Evolutionary conservation across 306 rosid species (phyloP), one percentile per base, ranked within the genome.

Genomic region (Rosa multiflora): DNA sequence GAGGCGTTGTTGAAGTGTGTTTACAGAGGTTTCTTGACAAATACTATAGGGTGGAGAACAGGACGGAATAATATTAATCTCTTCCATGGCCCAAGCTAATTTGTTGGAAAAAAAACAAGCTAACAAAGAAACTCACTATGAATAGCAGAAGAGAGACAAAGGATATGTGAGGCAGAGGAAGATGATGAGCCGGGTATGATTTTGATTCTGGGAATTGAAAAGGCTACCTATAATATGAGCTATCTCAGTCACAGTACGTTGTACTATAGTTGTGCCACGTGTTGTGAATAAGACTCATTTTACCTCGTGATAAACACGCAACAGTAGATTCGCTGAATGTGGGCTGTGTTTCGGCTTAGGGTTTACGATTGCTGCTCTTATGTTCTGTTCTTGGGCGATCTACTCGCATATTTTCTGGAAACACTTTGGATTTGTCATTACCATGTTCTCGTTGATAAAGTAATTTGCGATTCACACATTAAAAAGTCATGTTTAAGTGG

Each of bases 1-100:
- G 71, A 84, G 90, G 2, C 76, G 85, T 29, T 87, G 83, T 67
- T 79, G 86, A 59, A 80, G 55, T 6, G 81, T 32, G 74, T 63
- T 8, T 40, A 85, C 35, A 4, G 83, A 72, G 66, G 48, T 43
- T 23, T 83, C 81, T 11, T 72, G 56, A 52, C 59, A 47, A 35
- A 52, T 63, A 53, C 55, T 47, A 7, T 6, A 64, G 4, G 83
- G 79, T 0, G 84, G 61, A 51, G 72, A 53, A 72, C 72, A 86
- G 20, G 72, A 63, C 5, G 76, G 46, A n/a, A 70, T n/a, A 21
- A 49, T 17, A 15, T 39, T 67, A 18, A 20, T 48, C 10, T 67
- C 69, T 18, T 66, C 61, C 70, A 73, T 80, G 14, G 20, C 13
- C 13, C 10, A 59, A 59, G 14, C 40, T 3, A 0, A 20, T n/a